Conservation (phyloP, 176 grass and related monocot genomes). For the Saccharum officinarum region DNA sequence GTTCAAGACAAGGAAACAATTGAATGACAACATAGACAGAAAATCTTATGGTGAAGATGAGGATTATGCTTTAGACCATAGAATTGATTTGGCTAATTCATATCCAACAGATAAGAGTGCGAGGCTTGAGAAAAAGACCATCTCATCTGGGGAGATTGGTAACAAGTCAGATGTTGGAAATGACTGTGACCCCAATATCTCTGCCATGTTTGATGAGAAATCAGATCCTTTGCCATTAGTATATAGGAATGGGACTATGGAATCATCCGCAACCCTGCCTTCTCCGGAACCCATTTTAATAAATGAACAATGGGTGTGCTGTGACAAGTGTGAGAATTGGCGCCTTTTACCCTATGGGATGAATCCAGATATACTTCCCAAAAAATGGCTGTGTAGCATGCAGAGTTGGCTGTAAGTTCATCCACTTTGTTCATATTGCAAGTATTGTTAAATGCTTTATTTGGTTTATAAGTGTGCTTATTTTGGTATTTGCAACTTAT, state of each 20-base stretch:
- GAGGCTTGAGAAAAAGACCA: conserved; percentile 41
- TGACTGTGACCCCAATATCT: conserved; percentile 13
- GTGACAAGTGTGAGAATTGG: conserved; percentile 77
- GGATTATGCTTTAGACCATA: conserved; percentile 20
- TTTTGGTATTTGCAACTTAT: conserved; percentile 29
- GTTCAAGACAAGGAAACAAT: conserved; percentile 48
- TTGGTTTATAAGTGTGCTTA: conserved; percentile 16
- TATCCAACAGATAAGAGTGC: conserved; percentile 32
- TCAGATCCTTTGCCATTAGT: conserved; percentile 40
- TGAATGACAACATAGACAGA: conserved; percentile 15
- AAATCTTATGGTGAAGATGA: conserved; percentile 37
- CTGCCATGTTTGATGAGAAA: conserved; percentile 26
- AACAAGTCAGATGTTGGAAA: conserved; percentile 42
- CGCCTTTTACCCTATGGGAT: conserved; percentile 74
- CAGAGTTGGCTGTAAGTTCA: conserved; percentile 81
- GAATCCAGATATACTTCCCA: conserved; percentile 57
- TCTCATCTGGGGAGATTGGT: conserved; percentile 34
- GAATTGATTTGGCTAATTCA: conserved; percentile 28
- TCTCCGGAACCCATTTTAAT: conserved; percentile 47
- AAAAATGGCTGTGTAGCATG: conserved; percentile 65
- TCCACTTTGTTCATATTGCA: conserved; percentile 21
- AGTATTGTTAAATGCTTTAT: conserved; percentile 9
- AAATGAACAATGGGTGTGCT: conserved; percentile 70
- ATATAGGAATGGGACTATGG: conserved; percentile 15
- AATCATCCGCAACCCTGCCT: conserved; percentile 20